phyloP scores from a whole-genome alignment of 208 protist species.

The Trypanosoma congolense region DNA sequence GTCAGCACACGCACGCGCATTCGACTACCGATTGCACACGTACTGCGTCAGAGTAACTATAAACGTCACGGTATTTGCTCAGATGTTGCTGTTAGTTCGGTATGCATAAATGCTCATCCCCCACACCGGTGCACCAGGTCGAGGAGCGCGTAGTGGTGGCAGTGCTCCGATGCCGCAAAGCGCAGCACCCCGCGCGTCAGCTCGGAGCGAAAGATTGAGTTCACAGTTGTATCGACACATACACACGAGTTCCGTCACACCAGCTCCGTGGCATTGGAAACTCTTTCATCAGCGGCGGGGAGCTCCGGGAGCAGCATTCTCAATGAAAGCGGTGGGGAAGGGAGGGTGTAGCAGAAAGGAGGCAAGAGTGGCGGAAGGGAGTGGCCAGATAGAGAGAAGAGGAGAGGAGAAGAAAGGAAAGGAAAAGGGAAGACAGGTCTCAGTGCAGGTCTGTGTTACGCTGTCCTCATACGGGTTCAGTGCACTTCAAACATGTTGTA shows the following conservation, averaged over 20 bases:
- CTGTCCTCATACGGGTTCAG: slow-evolving; percentile 8
- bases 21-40: too few relatives aligned
- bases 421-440: background rate
- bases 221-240: background rate
- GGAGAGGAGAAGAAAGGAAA: background rate
- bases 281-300: background rate
- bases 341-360: too few relatives aligned
- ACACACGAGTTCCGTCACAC: background rate
- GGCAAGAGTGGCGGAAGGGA: too few relatives aligned
- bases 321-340: background rate
- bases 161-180: too few relatives aligned
- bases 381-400: background rate
- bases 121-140: background rate
- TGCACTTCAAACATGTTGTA: background rate
- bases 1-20: too few relatives aligned
- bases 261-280: background rate
- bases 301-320: background rate
- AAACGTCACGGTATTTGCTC: too few relatives aligned
- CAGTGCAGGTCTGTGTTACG: slow-evolving; percentile 23
- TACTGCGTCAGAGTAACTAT: too few relatives aligned
- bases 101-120: background rate
- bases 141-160: too few relatives aligned
- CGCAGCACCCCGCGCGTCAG: background rate
- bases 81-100: too few relatives aligned
- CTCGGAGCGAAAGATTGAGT: slow-evolving; percentile 1